These are phyloP conservation scores for Stagonosporopsis rhizophila DNA, from an alignment of 2,329 filamentous ascomycete genomes.

Conservation along the genomic window DNA sequence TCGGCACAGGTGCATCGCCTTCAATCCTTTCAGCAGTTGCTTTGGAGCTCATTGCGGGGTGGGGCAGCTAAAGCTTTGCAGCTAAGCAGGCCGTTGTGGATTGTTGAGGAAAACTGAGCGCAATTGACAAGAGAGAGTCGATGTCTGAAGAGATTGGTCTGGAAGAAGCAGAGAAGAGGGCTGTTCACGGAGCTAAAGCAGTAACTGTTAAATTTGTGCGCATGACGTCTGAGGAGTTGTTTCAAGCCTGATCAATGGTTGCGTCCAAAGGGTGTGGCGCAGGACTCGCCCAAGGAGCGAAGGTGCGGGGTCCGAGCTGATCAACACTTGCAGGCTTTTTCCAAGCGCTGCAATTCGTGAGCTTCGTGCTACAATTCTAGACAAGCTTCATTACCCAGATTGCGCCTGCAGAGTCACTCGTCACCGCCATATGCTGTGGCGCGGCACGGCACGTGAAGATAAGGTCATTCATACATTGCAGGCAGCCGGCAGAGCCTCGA, in stretches of 20 bases:
- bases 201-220: conserved; percentile 15
- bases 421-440: conserved; percentile 23
- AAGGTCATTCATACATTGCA: conserved; percentile 1
- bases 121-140: background rate
- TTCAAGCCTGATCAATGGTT: conserved; percentile 25
- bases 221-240: conserved; percentile 40
- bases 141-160: background rate
- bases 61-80: conserved; percentile 27
- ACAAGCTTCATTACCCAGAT: conserved; percentile 24
- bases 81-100: conserved; percentile 1
- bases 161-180: background rate
- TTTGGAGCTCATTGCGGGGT: conserved; percentile 38
- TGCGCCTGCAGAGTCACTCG: conserved; percentile 3
- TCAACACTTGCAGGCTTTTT: conserved; percentile 21
- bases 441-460: conserved; percentile 17
- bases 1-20: conserved; percentile 28
- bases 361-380: conserved; percentile 3
- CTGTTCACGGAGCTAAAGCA: conserved; percentile 12
- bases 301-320: conserved; percentile 35
- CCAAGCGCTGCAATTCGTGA: conserved; percentile 25
- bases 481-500: conserved; percentile 3
- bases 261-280: conserved; percentile 34
- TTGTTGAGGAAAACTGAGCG: background rate
- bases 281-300: conserved; percentile 27
- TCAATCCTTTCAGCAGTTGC: conserved; percentile 26